Evolutionary conservation across 164 flowering plant species (phyloP).

Genomic region (Annona squamosa): DNA sequence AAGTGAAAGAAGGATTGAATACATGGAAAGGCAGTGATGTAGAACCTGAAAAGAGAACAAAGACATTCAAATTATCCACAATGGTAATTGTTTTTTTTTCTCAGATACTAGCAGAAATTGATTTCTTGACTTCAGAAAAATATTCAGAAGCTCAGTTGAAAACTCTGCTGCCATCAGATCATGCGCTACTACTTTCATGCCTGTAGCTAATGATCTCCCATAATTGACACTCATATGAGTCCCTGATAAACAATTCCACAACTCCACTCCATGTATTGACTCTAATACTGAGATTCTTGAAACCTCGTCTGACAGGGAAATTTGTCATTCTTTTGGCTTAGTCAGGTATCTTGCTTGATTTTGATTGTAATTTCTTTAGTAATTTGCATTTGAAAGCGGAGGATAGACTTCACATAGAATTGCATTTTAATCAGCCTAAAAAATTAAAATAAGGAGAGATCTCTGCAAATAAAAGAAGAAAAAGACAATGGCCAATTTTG

Average conservation of each 20-base stretch:
- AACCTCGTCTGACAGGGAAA: not conserved
- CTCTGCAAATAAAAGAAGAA: not conserved
- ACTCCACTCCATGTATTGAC: not conserved
- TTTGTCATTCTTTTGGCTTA: not conserved
- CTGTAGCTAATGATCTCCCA: not conserved
- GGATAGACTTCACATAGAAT: not conserved
- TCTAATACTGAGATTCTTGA: not conserved
- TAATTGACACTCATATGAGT: not conserved
- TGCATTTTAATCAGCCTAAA: not conserved
- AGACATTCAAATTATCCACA: not conserved
- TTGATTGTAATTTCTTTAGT: not conserved
- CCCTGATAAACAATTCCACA: not conserved
- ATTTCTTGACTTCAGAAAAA: not conserved
- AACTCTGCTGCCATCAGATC: not conserved
- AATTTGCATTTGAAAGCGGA: not conserved
- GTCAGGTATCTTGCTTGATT: not conserved
- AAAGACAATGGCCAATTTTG: not conserved
- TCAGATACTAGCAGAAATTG: not conserved
- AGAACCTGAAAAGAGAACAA: constrained; percentile 35
- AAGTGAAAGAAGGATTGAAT: constrained; percentile 48
- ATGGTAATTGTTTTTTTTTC: not conserved
- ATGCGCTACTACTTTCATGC: not conserved
- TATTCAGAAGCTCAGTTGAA: not conserved
- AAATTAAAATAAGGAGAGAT: no score
- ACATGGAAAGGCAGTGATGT: constrained; percentile 71